phyloP scores from a whole-genome alignment of 1,284 basidiomycete genomes.

The Mycosarcoma maydis region DNA sequence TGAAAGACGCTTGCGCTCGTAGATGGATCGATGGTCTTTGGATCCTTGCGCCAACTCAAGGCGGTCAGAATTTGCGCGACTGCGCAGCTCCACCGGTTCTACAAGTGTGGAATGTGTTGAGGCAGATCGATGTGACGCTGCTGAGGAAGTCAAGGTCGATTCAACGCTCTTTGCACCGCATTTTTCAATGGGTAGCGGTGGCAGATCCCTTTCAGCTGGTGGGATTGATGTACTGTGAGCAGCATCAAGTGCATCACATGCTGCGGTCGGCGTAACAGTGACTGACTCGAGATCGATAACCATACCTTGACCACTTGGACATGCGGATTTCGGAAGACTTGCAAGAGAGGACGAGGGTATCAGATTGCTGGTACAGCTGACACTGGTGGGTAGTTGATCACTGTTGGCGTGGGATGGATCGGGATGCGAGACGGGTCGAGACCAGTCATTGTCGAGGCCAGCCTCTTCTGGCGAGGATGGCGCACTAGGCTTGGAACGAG shows the following conservation, averaged over 20 bases:
- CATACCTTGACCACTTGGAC: not conserved
- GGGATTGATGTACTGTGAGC: too few relatives aligned
- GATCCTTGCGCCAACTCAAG: too few relatives aligned
- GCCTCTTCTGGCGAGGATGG: constrained; percentile 15
- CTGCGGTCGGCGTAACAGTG: not conserved
- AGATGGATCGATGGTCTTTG: too few relatives aligned
- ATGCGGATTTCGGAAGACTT: not conserved
- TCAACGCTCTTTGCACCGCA: too few relatives aligned
- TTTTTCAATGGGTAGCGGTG: too few relatives aligned
- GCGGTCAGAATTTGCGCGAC: too few relatives aligned
- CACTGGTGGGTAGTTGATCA: not conserved
- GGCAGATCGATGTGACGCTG: too few relatives aligned
- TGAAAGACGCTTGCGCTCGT: constrained; percentile 8
- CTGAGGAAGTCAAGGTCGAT: too few relatives aligned
- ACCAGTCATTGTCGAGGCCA: constrained; percentile 3
- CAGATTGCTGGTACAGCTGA: not conserved
- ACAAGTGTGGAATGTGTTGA: too few relatives aligned
- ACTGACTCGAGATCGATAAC: constrained; percentile 20
- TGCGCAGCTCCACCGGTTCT: too few relatives aligned
- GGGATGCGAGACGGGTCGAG: constrained; percentile 7
- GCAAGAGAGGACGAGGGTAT: not conserved
- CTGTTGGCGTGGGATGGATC: not conserved
- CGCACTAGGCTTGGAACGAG: constrained; percentile 15
- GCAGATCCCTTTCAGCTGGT: too few relatives aligned
- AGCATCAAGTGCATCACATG: too few relatives aligned